Evolutionary conservation across 169 alveolate genomes (phyloP).

Genomic region (Theileria annulata): DNA sequence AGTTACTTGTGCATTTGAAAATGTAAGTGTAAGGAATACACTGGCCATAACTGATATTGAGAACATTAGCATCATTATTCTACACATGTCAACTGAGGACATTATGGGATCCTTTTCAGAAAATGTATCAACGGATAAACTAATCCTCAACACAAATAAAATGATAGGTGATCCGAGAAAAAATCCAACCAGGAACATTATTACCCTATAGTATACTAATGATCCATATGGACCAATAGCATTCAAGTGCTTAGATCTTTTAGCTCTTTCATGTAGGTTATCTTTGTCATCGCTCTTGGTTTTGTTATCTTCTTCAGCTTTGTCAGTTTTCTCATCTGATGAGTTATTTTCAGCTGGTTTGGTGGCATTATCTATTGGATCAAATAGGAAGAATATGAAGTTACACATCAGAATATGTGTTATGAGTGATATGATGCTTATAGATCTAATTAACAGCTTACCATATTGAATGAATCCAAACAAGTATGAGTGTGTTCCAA

Average conservation of each 20-base stretch:
- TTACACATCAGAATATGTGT: neutral
- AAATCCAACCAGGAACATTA: neutral
- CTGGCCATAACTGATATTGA: neutral
- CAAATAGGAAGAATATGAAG: constrained; percentile 14
- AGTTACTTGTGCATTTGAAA: neutral
- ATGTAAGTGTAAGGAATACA: neutral
- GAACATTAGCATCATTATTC: neutral
- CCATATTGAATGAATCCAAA: neutral
- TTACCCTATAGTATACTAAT: neutral
- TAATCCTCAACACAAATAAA: neutral
- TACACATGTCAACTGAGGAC: constrained; percentile 4
- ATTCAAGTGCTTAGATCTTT: neutral
- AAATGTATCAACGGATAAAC: neutral
- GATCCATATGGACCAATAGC: neutral
- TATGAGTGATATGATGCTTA: neutral
- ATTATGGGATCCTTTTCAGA: neutral
- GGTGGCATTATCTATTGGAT: neutral
- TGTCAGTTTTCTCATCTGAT: neutral
- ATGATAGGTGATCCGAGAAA: neutral
- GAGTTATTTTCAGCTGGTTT: neutral
- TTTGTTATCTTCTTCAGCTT: no score
- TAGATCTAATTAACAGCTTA: neutral
- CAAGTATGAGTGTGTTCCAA: neutral
- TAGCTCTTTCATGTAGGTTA: no score
- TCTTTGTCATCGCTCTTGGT: neutral